Conservation (phyloP, 306 rosid genomes). For the Malus sieversii region DNA sequence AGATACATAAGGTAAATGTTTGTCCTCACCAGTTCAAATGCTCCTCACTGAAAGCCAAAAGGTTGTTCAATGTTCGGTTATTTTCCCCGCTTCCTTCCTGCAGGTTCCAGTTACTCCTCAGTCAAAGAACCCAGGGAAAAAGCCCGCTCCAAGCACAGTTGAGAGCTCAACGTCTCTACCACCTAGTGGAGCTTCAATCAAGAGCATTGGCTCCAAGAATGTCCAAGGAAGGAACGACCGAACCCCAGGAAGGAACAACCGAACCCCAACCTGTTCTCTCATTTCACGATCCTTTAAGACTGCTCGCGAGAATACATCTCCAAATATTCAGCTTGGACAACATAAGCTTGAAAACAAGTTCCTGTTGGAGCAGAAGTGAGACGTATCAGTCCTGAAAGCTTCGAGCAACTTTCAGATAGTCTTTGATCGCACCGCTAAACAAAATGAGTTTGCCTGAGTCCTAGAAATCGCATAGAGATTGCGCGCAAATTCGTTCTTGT, state of each 20-base stretch:
- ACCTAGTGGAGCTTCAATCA: constrained; percentile 30
- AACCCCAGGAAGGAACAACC: constrained; percentile 10
- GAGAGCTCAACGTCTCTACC: constrained; percentile 35
- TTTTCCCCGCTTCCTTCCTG: constrained; percentile 1
- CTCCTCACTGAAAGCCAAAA: neutral
- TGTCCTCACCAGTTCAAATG: neutral
- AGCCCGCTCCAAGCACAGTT: constrained; percentile 19
- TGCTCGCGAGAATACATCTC: constrained; percentile 64
- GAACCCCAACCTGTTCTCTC: constrained; percentile 31
- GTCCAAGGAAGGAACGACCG: constrained; percentile 31
- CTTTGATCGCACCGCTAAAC: neutral
- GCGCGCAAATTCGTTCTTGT: neutral
- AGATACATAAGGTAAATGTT: constrained; percentile 36
- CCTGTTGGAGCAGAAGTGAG: constrained; percentile 5
- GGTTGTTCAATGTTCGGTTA: too few relatives aligned
- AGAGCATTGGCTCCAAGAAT: constrained; percentile 37
- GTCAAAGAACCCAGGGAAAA: constrained; percentile 40
- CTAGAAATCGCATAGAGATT: neutral
- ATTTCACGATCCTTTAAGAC: constrained; percentile 35
- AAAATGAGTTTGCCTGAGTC: neutral
- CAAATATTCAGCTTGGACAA: constrained; percentile 58
- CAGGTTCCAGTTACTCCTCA: constrained; percentile 40
- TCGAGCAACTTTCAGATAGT: neutral
- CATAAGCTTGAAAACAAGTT: neutral
- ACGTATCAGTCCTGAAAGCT: constrained; percentile 1